Conservation (phyloP, 345 rosid species). For the Eucalyptus marginata region DNA sequence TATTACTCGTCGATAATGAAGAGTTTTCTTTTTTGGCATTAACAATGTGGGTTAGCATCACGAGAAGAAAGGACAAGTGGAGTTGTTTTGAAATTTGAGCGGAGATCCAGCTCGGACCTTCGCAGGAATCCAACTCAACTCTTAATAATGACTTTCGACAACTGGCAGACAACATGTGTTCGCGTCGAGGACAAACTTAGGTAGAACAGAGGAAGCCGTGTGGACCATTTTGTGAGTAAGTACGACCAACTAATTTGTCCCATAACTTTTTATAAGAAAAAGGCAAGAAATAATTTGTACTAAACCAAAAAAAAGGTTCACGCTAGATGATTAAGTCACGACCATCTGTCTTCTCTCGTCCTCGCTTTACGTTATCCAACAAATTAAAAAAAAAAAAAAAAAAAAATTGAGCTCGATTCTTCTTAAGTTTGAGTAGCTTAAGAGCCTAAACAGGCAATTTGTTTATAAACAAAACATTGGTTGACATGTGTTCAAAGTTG, state of each 20-base stretch:
- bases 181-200: background rate
- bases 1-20: background rate
- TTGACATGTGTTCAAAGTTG: background rate
- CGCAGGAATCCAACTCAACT: background rate
- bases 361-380: background rate
- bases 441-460: background rate
- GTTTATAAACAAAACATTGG: background rate
- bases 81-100: background rate
- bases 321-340: background rate
- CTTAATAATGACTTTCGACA: background rate
- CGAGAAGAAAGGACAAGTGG: background rate
- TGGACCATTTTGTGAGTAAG: background rate
- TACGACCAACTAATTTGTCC: background rate
- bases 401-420: background rate
- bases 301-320: background rate
- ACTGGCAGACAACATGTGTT: background rate
- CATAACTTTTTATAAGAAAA: background rate
- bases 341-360: background rate
- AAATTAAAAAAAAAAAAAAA: too few species aligned
- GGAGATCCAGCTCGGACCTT: background rate
- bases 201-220: background rate
- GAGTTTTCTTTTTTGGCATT: background rate
- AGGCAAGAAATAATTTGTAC: background rate
- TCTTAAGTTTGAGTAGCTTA: background rate
- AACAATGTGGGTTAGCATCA: background rate